These are phyloP conservation scores for Macrotyloma uniflorum DNA, from an alignment of 306 rosid genomes.

Conservation along the genomic window DNA sequence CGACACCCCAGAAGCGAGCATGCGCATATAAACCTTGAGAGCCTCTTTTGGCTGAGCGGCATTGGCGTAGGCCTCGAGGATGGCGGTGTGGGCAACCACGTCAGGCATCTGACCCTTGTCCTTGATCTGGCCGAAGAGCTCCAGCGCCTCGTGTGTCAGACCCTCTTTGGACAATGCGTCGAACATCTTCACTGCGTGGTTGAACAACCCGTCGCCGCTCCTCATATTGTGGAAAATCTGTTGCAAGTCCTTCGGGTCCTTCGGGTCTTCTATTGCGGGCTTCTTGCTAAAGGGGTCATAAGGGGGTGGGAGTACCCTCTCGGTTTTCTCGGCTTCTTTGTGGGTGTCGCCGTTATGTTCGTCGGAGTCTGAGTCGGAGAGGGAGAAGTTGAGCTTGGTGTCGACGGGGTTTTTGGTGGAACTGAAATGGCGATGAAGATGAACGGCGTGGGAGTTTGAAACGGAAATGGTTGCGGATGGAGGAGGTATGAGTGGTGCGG, in stretches of 20 bases:
- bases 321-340: neutral
- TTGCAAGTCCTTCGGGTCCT: constrained; percentile 74
- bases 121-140: constrained; percentile 70
- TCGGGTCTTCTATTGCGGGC: constrained; percentile 53
- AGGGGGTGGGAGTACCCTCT: constrained; percentile 42
- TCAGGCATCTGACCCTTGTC: constrained; percentile 83
- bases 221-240: constrained; percentile 70
- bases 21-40: constrained; percentile 65
- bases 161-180: constrained; percentile 87
- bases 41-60: constrained; percentile 70
- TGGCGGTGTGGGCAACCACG: constrained; percentile 74
- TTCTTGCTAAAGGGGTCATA: constrained; percentile 76
- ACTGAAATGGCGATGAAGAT: constrained; percentile 23
- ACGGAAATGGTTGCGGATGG: neutral
- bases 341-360: neutral
- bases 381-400: constrained; percentile 57
- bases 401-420: constrained; percentile 35
- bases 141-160: constrained; percentile 72
- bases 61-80: constrained; percentile 68
- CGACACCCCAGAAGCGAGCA: constrained; percentile 72
- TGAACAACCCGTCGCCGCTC: constrained; percentile 56
- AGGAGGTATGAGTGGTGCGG: neutral
- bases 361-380: constrained; percentile 47
- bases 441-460: neutral
- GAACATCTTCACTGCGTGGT: constrained; percentile 86